Percentiles rank a stretch among this genome's conserved stretches.
These are phyloP conservation scores for Diaporthe sp. DNA, from an alignment of 2,329 filamentous ascomycete genomes.

Conservation along the genomic window DNA sequence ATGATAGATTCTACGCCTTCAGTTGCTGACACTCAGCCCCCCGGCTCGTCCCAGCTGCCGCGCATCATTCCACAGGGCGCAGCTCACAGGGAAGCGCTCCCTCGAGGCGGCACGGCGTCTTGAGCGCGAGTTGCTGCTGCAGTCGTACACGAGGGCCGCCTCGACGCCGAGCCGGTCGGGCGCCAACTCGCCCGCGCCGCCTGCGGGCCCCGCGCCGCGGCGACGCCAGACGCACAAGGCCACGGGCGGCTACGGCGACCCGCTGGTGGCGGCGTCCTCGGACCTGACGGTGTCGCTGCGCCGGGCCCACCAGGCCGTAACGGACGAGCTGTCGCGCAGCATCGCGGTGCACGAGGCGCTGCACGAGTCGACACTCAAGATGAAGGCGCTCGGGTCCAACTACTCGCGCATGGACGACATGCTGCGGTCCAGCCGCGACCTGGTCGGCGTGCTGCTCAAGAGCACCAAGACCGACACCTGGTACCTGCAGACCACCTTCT, in stretches of 20 bases:
- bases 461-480: constrained; percentile 98
- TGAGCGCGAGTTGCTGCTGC: constrained; percentile 81
- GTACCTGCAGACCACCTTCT: constrained; percentile 93
- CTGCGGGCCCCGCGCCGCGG: constrained; percentile 27
- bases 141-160: constrained; percentile 58
- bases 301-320: constrained; percentile 87
- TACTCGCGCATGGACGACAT: constrained; percentile 85
- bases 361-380: constrained; percentile 82
- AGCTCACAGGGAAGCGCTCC: constrained; percentile 80
- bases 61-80: constrained; percentile 81
- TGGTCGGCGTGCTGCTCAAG: constrained; percentile 82
- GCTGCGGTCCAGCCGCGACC: constrained; percentile 76
- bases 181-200: constrained; percentile 47
- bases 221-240: constrained; percentile 36
- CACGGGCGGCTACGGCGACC: constrained; percentile 67
- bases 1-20: background rate
- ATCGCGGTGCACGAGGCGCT: constrained; percentile 92
- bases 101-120: constrained; percentile 78
- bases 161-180: constrained; percentile 42
- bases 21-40: constrained; percentile 19
- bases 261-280: constrained; percentile 79
- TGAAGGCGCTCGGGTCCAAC: constrained; percentile 82
- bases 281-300: constrained; percentile 88
- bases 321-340: constrained; percentile 84
- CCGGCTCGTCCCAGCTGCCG: constrained; percentile 57